phyloP scores from a whole-genome alignment of 2,329 filamentous ascomycete species.

The Blastomyces percursus region DNA sequence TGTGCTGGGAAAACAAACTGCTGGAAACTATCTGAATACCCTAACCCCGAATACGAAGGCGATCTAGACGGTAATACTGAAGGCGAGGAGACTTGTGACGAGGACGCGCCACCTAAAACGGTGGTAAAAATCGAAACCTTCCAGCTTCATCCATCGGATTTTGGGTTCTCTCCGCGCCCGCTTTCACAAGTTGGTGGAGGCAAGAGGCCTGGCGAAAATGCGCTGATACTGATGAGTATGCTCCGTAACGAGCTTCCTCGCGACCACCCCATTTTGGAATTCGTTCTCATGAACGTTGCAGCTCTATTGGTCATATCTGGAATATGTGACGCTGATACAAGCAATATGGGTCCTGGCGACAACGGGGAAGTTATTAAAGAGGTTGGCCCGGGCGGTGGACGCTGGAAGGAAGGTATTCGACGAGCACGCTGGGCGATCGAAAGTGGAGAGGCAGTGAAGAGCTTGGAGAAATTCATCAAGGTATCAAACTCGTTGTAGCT shows the following conservation, averaged over 20 bases:
- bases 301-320: slow-evolving; percentile 77
- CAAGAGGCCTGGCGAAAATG: slow-evolving; percentile 78
- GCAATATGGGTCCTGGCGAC: slow-evolving; percentile 67
- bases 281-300: slow-evolving; percentile 88
- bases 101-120: slow-evolving; percentile 31
- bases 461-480: slow-evolving; percentile 75
- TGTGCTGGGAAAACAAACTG: slow-evolving; percentile 81
- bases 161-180: slow-evolving; percentile 66
- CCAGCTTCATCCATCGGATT: slow-evolving; percentile 68
- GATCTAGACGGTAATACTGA: slow-evolving; percentile 33
- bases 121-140: slow-evolving; percentile 61
- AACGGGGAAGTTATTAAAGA: slow-evolving; percentile 72
- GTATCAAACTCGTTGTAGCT: slow-evolving; percentile 52
- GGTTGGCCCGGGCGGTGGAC: slow-evolving; percentile 68
- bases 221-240: slow-evolving; percentile 67
- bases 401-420: slow-evolving; percentile 92
- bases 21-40: slow-evolving; percentile 60
- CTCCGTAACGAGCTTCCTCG: slow-evolving; percentile 59
- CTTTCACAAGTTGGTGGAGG: slow-evolving; percentile 70
- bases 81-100: slow-evolving; percentile 27
- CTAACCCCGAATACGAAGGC: slow-evolving; percentile 34
- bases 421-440: slow-evolving; percentile 78
- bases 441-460: slow-evolving; percentile 73
- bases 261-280: slow-evolving; percentile 79
- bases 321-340: slow-evolving; percentile 71